Conservation (phyloP, 2,329 filamentous ascomycete genomes). For the Sarocladiaceae sp. region DNA sequence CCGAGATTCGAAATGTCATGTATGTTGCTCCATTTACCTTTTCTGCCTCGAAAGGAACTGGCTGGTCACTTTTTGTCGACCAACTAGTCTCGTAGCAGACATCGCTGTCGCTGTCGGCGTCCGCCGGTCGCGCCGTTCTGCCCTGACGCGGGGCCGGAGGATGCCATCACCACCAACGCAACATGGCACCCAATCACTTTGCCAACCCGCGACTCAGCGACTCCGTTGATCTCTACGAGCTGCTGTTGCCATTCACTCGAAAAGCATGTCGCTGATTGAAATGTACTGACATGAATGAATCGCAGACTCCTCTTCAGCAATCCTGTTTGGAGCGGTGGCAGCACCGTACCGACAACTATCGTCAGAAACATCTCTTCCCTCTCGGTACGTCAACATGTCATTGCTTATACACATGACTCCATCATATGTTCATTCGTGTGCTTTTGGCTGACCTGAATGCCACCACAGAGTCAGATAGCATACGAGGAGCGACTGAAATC, state of each 20-base stretch:
- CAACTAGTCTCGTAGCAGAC: background rate
- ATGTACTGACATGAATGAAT: background rate
- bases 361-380: slow-evolving; percentile 53
- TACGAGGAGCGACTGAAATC: slow-evolving; percentile 46
- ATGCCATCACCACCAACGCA: background rate
- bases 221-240: too few relatives aligned
- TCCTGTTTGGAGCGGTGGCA: slow-evolving; percentile 47
- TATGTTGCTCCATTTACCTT: slow-evolving; percentile 26
- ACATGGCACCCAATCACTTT: background rate
- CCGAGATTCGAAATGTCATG: slow-evolving; percentile 47
- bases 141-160: background rate
- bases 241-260: too few relatives aligned
- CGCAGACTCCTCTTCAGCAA: slow-evolving; percentile 56
- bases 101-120: slow-evolving; percentile 8
- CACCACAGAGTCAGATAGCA: slow-evolving; percentile 38
- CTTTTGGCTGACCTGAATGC: too few relatives aligned
- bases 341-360: slow-evolving; percentile 47
- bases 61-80: background rate
- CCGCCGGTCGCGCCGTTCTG: slow-evolving; percentile 10
- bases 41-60: background rate
- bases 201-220: background rate
- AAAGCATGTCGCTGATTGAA: too few relatives aligned
- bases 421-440: too few relatives aligned
- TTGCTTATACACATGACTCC: too few relatives aligned
- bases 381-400: slow-evolving; percentile 52